Evolutionary conservation across 805 yeast genomes (phyloP).

Genomic region (Hanseniaspora meyeri): DNA sequence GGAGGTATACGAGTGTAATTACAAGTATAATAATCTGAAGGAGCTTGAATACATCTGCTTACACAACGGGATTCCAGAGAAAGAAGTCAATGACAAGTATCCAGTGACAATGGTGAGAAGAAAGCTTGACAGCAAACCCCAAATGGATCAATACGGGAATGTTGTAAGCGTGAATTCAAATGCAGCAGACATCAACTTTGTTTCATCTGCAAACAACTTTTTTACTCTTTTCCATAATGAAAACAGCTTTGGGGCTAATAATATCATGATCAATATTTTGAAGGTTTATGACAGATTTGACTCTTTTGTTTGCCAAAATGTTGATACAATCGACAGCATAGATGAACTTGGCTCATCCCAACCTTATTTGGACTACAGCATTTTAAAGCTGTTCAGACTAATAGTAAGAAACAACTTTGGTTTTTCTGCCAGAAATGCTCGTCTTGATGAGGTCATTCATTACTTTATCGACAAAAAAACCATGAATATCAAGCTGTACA

Average conservation of each 20-base stretch:
- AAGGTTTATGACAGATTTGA: slow-evolving; percentile 13
- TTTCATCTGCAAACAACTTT: slow-evolving; percentile 9
- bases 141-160: slow-evolving; percentile 13
- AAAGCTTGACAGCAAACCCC: not conserved
- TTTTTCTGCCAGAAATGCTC: not conserved
- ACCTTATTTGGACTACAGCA: slow-evolving; percentile 8
- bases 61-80: slow-evolving; percentile 3
- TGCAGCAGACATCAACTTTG: not conserved
- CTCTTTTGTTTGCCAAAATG: slow-evolving; percentile 8
- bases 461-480: not conserved
- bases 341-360: not conserved
- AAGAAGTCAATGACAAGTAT: slow-evolving; percentile 6
- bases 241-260: slow-evolving; percentile 3
- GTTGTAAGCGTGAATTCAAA: not conserved
- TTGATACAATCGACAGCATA: not conserved
- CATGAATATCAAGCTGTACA: slow-evolving; percentile 5
- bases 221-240: slow-evolving; percentile 5
- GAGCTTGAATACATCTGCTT: slow-evolving; percentile 12
- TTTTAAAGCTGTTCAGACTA: slow-evolving; percentile 8
- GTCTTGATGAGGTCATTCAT: not conserved
- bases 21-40: slow-evolving; percentile 4
- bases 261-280: slow-evolving; percentile 9
- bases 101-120: slow-evolving; percentile 9
- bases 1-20: slow-evolving; percentile 6
- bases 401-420: slow-evolving; percentile 7